A percentile compares a stretch with the other conserved stretches of the same genome.
These are phyloP conservation scores for Bolboschoenoplectus hybrid DNA, from an alignment of 202 grass and related monocot species.

Conservation along the genomic window DNA sequence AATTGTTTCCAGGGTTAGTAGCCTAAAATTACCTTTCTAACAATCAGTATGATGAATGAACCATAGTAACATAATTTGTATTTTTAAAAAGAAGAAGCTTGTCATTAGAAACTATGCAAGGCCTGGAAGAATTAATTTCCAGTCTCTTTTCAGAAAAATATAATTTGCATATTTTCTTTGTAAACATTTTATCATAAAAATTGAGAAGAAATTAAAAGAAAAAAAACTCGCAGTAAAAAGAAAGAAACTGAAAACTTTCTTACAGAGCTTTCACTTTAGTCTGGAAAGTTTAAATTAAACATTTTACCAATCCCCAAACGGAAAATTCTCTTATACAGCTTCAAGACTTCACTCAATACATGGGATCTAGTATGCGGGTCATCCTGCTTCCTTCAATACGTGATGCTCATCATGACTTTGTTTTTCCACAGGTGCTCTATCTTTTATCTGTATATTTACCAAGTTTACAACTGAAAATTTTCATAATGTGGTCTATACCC, in stretches of 20 bases:
- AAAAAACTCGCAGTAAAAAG: neutral
- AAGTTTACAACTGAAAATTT: neutral
- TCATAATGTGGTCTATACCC: neutral
- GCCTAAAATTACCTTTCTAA: neutral
- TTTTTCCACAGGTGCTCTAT: constrained; percentile 86
- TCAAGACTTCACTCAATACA: constrained; percentile 76
- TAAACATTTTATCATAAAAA: neutral
- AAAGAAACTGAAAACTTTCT: neutral
- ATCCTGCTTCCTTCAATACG: constrained; percentile 79
- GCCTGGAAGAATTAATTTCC: neutral
- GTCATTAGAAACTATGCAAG: constrained; percentile 15
- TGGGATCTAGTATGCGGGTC: constrained; percentile 63
- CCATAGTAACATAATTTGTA: neutral
- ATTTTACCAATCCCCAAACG: neutral
- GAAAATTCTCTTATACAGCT: constrained; percentile 60
- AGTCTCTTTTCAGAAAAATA: neutral
- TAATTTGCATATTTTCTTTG: neutral
- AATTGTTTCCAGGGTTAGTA: constrained; percentile 72
- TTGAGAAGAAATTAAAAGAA: neutral
- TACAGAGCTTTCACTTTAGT: neutral
- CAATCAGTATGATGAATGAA: neutral
- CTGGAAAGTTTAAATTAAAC: constrained; percentile 22
- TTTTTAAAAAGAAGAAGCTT: neutral
- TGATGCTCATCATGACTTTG: constrained; percentile 90
- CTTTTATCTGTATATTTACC: constrained; percentile 24